Evolutionary conservation across 768 basidiomycete genomes (phyloP).

Genomic region (Russula ochroleuca): DNA sequence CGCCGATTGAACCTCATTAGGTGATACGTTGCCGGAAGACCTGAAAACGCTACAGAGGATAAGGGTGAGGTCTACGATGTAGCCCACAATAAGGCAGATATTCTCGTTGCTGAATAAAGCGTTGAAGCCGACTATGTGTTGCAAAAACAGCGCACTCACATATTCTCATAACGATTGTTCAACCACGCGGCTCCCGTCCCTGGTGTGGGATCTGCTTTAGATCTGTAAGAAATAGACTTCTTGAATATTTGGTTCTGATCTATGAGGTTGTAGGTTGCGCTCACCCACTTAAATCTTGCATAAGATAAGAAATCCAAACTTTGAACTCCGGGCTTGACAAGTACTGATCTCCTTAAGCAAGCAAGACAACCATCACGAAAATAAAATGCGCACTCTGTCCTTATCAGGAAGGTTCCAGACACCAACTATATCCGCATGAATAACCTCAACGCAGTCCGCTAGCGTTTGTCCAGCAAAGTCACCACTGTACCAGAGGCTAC

Average conservation of each 20-base stretch:
- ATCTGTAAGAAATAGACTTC: not conserved
- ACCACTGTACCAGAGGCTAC: not conserved
- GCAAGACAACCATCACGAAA: not conserved
- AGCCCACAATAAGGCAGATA: slow-evolving; percentile 5
- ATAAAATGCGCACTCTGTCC: not conserved
- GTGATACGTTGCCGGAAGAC: not conserved
- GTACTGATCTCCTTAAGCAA: slow-evolving; percentile 1
- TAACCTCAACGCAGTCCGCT: slow-evolving; percentile 1
- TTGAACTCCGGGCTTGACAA: slow-evolving; percentile 4
- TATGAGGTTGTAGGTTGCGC: not conserved
- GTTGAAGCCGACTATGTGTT: not conserved
- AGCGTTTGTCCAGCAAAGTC: not conserved
- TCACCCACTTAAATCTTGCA: slow-evolving; percentile 5
- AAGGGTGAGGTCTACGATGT: slow-evolving; percentile 14
- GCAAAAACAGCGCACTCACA: not conserved
- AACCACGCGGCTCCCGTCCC: not conserved
- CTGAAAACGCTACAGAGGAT: not conserved
- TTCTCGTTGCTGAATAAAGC: slow-evolving; percentile 2
- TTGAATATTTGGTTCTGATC: not conserved
- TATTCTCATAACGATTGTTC: not conserved
- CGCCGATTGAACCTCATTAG: not conserved
- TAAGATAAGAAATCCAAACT: not conserved
- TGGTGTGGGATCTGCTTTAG: not conserved
- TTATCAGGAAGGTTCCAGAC: slow-evolving; percentile 12
- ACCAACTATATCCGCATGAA: slow-evolving; percentile 6